Base-by-base conservation (phyloP, 2,329 filamentous ascomycete species). In the Paraconiothyrium sp. region DNA sequence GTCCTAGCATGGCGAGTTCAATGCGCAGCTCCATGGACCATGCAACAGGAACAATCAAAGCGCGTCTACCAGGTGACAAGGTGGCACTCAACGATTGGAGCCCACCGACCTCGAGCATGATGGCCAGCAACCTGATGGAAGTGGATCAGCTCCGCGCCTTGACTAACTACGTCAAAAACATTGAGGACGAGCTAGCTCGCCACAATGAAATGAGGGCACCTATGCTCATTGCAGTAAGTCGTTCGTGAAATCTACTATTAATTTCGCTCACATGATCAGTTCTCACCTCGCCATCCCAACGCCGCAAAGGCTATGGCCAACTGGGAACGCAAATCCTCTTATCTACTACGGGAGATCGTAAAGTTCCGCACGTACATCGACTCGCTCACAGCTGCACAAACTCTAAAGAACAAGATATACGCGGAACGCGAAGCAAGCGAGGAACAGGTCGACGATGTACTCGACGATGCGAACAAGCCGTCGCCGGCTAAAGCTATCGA, bases 281-380 rank as follows among this genome's bases (percentile, higher is more conserved):
- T 96, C 76, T 93, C 92, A 14, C 91, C 93, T 3, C 88, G 93
- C 34, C 91, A 94, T 63, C 85, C 88, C 41, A 98, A 98, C 72
- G 87, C 90, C 16, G 84, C 83, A 64, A 94, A 91, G 79, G 93
- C 94, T 16, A 94, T 98, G 91, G 86, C 90, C 22, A 99, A 99
- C 79, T 99, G 95, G 94, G 94, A 99, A 83, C 89, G 91, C 74
- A 98, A 98, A 82, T 96, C 92, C 59, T 90, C 92, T 34, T 97
- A 98, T 76, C 82, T 99, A 44, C 84, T 98, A 13, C 86, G 92
- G 39, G 95, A 99, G 81, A 97, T 96, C 77, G 93, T 98, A 78
- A 98, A 98, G 79, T 98, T 97, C 81, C 86, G 91, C 62, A 98
- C 94, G 0, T 99, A 98, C 74, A 94, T 97, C 68, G 95, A 98